phyloP scores from a whole-genome alignment of 192 early-diverging fungal species.

The Spizellomyces punctatus region DNA sequence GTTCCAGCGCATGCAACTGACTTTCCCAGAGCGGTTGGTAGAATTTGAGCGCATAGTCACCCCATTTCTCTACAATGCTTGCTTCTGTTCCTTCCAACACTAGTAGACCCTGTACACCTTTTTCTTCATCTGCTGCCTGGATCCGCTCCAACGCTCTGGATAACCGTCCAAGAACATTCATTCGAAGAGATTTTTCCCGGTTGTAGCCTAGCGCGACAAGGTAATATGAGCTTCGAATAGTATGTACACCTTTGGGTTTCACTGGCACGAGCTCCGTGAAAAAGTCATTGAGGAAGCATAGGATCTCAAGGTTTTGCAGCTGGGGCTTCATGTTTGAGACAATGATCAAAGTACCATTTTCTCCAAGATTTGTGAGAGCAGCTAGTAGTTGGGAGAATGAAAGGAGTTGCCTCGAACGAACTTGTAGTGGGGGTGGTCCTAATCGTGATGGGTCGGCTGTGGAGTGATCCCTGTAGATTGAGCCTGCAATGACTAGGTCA shows the following conservation, averaged over 20 bases:
- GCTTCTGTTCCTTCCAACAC: conserved; percentile 18
- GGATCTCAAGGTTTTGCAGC: conserved; percentile 29
- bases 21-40: conserved; percentile 24
- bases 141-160: neutral
- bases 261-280: conserved; percentile 21
- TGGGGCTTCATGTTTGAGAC: conserved; percentile 36
- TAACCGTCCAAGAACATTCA: neutral
- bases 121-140: conserved; percentile 7
- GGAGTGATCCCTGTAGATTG: conserved; percentile 24
- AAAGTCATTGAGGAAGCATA: conserved; percentile 11
- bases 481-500: conserved; percentile 33
- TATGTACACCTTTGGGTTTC: conserved; percentile 27
- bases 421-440: conserved; percentile 23
- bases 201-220: conserved; percentile 25
- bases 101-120: conserved; percentile 9
- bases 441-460: conserved; percentile 18
- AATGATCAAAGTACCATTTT: conserved; percentile 22
- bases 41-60: conserved; percentile 11
- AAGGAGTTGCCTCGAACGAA: conserved; percentile 23
- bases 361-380: conserved; percentile 13
- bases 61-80: conserved; percentile 1
- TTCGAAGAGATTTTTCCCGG: neutral
- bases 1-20: conserved; percentile 16
- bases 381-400: conserved; percentile 24
- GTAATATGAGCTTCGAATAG: conserved; percentile 29